Evolutionary conservation across 148 eudicot genomes (phyloP).

Genomic region (Spergularia bocconei): DNA sequence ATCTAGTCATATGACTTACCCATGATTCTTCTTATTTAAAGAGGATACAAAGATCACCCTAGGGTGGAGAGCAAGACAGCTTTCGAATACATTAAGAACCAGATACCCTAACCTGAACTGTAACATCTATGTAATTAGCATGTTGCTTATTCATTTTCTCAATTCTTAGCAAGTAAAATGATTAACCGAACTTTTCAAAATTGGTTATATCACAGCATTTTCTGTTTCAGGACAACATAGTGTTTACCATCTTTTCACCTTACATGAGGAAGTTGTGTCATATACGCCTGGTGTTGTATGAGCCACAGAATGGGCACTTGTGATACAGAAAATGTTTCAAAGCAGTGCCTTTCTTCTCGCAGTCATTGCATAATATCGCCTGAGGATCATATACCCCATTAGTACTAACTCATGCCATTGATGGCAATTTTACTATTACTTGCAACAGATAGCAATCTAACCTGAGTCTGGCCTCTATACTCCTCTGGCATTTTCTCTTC

Average conservation of each 20-base stretch:
- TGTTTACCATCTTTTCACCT: conserved; percentile 16
- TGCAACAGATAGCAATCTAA: conserved; percentile 27
- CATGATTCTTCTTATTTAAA: neutral
- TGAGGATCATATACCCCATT: conserved; percentile 27
- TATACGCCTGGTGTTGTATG: conserved; percentile 76
- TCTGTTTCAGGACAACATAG: neutral
- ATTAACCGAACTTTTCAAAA: conserved; percentile 22
- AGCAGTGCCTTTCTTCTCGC: conserved; percentile 73
- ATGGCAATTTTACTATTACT: conserved; percentile 1
- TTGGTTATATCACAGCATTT: conserved; percentile 18
- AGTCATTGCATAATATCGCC: conserved; percentile 92
- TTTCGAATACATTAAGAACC: neutral
- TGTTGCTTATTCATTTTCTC: conserved; percentile 13
- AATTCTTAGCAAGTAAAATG: conserved; percentile 15
- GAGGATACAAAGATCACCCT: conserved; percentile 10
- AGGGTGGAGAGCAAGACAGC: conserved; percentile 5
- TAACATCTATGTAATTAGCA: conserved; percentile 7
- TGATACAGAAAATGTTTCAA: conserved; percentile 77
- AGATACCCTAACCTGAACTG: conserved; percentile 3
- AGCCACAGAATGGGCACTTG: conserved; percentile 80
- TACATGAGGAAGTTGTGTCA: conserved; percentile 26
- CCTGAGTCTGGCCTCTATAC: conserved; percentile 78
- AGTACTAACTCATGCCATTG: conserved; percentile 2
- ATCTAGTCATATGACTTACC: neutral
- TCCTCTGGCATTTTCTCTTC: conserved; percentile 83